Conservation (phyloP, 2,329 filamentous ascomycete genomes). For the Fusarium sp. region DNA sequence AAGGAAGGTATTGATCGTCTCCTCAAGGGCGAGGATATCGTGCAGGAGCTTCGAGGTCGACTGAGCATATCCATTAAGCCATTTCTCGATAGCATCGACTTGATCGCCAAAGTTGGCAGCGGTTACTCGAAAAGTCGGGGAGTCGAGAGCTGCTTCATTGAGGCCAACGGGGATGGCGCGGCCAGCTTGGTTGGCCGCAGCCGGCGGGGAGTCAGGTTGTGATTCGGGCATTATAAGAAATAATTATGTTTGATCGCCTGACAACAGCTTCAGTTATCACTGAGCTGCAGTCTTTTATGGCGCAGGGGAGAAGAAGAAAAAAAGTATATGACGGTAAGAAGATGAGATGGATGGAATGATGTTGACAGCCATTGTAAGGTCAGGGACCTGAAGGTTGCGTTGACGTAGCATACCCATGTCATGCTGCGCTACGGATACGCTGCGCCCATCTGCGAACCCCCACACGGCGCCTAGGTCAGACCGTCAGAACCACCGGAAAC, state of each 20-base stretch:
- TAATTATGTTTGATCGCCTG: slow-evolving; percentile 31
- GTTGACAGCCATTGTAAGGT: slow-evolving; percentile 25
- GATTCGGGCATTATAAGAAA: slow-evolving; percentile 39
- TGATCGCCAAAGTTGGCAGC: slow-evolving; percentile 90
- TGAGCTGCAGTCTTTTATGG: slow-evolving; percentile 42
- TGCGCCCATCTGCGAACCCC: slow-evolving; percentile 11
- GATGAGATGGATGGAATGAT: slow-evolving; percentile 40
- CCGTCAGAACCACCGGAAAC: slow-evolving; percentile 21
- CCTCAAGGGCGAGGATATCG: slow-evolving; percentile 79
- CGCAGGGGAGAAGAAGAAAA: slow-evolving; percentile 8
- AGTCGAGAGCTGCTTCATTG: slow-evolving; percentile 96
- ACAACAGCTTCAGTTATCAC: slow-evolving; percentile 43
- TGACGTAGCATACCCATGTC: slow-evolving; percentile 31
- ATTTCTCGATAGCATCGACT: slow-evolving; percentile 89
- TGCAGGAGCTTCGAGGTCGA: slow-evolving; percentile 66
- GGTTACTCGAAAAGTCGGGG: slow-evolving; percentile 91
- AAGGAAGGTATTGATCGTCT: slow-evolving; percentile 80
- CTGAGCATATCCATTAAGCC: slow-evolving; percentile 76
- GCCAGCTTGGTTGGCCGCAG: slow-evolving; percentile 37
- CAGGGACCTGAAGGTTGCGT: slow-evolving; percentile 10
- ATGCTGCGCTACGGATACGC: background rate
- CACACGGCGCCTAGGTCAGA: slow-evolving; percentile 13
- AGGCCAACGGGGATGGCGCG: slow-evolving; percentile 77
- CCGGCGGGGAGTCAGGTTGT: slow-evolving; percentile 34
- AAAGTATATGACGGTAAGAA: slow-evolving; percentile 33